phyloP scores from a whole-genome alignment of 2,329 filamentous ascomycete genomes.

The Cercospora brassicicola region DNA sequence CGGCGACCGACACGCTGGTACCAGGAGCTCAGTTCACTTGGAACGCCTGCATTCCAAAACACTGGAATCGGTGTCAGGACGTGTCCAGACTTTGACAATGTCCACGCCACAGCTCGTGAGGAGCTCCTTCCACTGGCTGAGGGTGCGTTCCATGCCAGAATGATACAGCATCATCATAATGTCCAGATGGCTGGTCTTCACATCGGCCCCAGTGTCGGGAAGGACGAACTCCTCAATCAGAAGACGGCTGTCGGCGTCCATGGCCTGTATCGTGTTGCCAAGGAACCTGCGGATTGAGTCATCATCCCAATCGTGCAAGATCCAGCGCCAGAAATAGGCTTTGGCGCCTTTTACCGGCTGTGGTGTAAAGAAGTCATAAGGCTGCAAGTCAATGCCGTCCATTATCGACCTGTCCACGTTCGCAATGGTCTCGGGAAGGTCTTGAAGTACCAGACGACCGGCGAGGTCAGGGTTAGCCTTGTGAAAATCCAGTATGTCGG shows the following conservation, averaged over 20 bases:
- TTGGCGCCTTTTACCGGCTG: constrained; percentile 33
- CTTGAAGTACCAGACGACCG: constrained; percentile 33
- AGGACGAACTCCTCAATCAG: constrained; percentile 31
- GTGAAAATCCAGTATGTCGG: constrained; percentile 27
- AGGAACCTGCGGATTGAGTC: constrained; percentile 26
- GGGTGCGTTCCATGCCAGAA: constrained; percentile 16
- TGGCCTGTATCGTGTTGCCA: constrained; percentile 23
- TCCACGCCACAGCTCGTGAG: constrained; percentile 10
- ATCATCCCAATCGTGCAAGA: constrained; percentile 35
- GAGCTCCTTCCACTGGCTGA: constrained; percentile 11
- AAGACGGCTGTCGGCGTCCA: constrained; percentile 28
- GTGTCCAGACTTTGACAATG: constrained; percentile 18
- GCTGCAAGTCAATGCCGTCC: constrained; percentile 18
- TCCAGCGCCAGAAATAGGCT: constrained; percentile 30
- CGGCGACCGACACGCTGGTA: background rate
- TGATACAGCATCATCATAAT: constrained; percentile 21
- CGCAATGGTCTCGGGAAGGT: constrained; percentile 29
- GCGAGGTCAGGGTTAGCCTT: constrained; percentile 18
- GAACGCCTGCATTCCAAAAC: constrained; percentile 11
- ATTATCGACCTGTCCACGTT: constrained; percentile 22
- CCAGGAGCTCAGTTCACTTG: background rate
- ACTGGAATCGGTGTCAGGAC: constrained; percentile 14
- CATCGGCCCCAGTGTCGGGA: constrained; percentile 18
- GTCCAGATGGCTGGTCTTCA: constrained; percentile 16
- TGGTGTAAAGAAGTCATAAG: constrained; percentile 33